Evolutionary conservation across 1,139 yeast species (phyloP).

Genomic region (Hansenula sp.): DNA sequence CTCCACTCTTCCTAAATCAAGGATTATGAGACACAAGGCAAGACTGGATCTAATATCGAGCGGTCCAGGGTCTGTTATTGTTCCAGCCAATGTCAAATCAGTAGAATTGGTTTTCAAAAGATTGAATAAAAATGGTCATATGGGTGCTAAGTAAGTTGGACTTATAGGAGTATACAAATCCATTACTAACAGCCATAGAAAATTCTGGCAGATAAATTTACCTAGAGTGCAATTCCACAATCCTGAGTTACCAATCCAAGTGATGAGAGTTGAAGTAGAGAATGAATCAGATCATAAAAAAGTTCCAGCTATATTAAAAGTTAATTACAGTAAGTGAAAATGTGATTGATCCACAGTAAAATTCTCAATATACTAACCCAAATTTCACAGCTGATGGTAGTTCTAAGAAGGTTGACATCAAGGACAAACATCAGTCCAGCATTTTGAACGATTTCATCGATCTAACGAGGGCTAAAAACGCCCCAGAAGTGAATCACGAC

Average conservation of each 20-base stretch:
- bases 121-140: conserved; percentile 41
- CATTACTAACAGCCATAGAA: conserved; percentile 23
- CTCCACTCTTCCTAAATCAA: conserved; percentile 30
- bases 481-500: conserved; percentile 3
- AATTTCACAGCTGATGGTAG: conserved; percentile 27
- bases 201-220: conserved; percentile 68
- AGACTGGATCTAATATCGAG: conserved; percentile 38
- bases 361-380: not conserved
- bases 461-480: conserved; percentile 29
- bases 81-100: conserved; percentile 31
- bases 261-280: conserved; percentile 46
- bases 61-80: conserved; percentile 40
- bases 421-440: conserved; percentile 31
- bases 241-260: conserved; percentile 59
- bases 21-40: conserved; percentile 34
- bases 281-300: conserved; percentile 28
- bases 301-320: conserved; percentile 40
- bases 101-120: conserved; percentile 41
- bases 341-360: not conserved
- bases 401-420: conserved; percentile 30
- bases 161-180: not conserved
- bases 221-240: conserved; percentile 83
- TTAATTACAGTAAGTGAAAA: conserved; percentile 20
- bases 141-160: conserved; percentile 36
- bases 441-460: conserved; percentile 34